Evolutionary conservation across 352 stramenopile genomes (phyloP).

Genomic region (Phytophthora tentaculata): DNA sequence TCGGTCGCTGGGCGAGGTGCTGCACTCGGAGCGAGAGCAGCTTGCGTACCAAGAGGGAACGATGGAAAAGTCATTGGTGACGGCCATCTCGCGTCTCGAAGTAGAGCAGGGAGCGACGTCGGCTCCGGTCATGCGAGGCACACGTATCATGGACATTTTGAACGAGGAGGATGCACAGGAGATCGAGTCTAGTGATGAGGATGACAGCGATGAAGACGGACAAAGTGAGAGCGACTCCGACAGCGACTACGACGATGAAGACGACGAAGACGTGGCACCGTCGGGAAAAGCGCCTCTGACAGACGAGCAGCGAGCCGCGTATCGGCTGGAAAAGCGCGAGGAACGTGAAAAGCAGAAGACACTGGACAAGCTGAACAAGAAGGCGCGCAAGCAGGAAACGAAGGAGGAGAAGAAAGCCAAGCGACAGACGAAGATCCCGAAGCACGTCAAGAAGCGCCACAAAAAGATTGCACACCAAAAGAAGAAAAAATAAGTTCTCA

Average conservation of each 20-base stretch:
- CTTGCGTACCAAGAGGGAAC: constrained; percentile 85
- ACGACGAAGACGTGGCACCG: constrained; percentile 18
- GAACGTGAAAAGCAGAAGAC: constrained; percentile 63
- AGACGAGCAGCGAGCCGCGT: constrained; percentile 85
- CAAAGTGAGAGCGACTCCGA: constrained; percentile 45
- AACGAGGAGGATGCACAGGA: constrained; percentile 63
- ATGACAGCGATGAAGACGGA: constrained; percentile 48
- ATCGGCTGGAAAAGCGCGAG: constrained; percentile 80
- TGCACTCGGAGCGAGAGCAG: constrained; percentile 88
- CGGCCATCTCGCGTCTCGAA: constrained; percentile 80
- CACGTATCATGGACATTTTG: constrained; percentile 77
- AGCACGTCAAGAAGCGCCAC: constrained; percentile 98
- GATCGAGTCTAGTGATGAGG: constrained; percentile 58
- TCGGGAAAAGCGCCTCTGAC: constrained; percentile 56
- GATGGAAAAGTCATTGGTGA: constrained; percentile 85
- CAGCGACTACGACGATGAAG: constrained; percentile 37
- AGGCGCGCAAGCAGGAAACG: constrained; percentile 95
- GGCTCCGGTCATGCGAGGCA: constrained; percentile 35
- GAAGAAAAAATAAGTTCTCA: constrained; percentile 41
- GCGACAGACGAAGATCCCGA: constrained; percentile 98
- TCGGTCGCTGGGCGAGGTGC: constrained; percentile 94
- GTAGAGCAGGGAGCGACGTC: constrained; percentile 39
- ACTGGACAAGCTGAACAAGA: constrained; percentile 79
- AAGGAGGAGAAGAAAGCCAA: constrained; percentile 95
- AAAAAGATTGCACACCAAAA: constrained; percentile 96